These are phyloP conservation scores for Polyporus tsugae DNA, from an alignment of 1,284 basidiomycete genomes.

Conservation along the genomic window DNA sequence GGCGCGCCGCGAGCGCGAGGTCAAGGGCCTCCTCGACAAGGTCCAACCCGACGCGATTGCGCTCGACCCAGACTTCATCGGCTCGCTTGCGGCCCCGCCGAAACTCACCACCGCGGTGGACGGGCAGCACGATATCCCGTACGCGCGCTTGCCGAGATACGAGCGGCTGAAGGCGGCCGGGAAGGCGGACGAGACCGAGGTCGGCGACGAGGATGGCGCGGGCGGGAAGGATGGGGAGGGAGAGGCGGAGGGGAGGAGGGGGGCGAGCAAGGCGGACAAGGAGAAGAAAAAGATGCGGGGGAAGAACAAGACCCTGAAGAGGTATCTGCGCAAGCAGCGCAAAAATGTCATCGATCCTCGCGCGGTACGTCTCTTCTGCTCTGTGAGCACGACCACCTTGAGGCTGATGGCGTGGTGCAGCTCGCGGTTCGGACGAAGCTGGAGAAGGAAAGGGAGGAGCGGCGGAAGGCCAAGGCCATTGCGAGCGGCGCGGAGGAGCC, in stretches of 20 bases:
- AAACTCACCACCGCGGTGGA: slow-evolving; percentile 67
- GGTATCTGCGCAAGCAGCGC: slow-evolving; percentile 87
- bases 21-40: slow-evolving; percentile 93
- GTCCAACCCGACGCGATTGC: slow-evolving; percentile 95
- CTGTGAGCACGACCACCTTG: slow-evolving; percentile 11
- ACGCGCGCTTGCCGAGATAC: slow-evolving; percentile 74
- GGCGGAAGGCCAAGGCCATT: slow-evolving; percentile 52
- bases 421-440: slow-evolving; percentile 75
- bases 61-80: slow-evolving; percentile 87
- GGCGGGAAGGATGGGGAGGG: slow-evolving; percentile 49
- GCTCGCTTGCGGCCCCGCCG: slow-evolving; percentile 70
- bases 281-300: slow-evolving; percentile 88
- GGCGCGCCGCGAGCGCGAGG: slow-evolving; percentile 89
- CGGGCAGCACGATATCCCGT: slow-evolving; percentile 64
- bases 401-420: slow-evolving; percentile 44
- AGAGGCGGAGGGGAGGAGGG: slow-evolving; percentile 24
- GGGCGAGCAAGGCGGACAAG: slow-evolving; percentile 54
- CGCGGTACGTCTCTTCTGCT: slow-evolving; percentile 62
- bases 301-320: slow-evolving; percentile 84
- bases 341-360: slow-evolving; percentile 94
- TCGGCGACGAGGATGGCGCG: slow-evolving; percentile 41
- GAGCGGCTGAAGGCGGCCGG: slow-evolving; percentile 78
- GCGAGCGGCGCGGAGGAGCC: slow-evolving; percentile 50
- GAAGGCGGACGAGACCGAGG: slow-evolving; percentile 76
- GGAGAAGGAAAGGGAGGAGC: slow-evolving; percentile 68